A percentile compares a stretch with the other conserved stretches of the same genome.
Conservation (phyloP, 768 basidiomycete genomes). For the Pleurotus djamor region DNA sequence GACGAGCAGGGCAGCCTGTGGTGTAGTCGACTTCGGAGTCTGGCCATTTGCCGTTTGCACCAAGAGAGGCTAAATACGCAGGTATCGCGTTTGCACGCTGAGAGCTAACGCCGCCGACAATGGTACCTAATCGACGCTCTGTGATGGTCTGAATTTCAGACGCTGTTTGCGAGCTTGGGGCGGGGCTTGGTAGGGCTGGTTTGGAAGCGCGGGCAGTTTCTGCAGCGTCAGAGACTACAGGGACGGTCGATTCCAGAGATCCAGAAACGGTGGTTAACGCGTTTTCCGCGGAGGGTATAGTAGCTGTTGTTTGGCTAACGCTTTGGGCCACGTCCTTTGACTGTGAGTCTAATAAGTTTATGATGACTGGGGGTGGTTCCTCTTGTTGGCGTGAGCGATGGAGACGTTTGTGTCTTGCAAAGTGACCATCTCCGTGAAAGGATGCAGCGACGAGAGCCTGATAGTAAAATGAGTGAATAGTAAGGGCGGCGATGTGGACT, state of each 20-base stretch:
- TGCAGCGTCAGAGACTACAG: too few relatives aligned
- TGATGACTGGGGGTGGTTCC: too few relatives aligned
- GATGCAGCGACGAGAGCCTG: not conserved
- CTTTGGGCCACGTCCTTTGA: too few relatives aligned
- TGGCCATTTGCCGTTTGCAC: conserved; percentile 52
- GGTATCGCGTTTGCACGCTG: conserved; percentile 28
- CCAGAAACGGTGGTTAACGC: too few relatives aligned
- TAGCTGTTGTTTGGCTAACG: too few relatives aligned
- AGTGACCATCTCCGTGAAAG: not conserved
- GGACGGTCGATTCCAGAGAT: too few relatives aligned
- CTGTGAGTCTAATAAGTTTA: too few relatives aligned
- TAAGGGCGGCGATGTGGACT: not conserved
- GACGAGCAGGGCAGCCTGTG: conserved; percentile 56
- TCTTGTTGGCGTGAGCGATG: not conserved
- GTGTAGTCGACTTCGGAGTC: conserved; percentile 57
- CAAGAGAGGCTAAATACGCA: conserved; percentile 45
- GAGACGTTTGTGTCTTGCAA: not conserved
- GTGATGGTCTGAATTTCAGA: conserved; percentile 28
- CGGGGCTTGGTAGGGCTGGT: too few relatives aligned
- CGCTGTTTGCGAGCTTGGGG: conserved; percentile 5
- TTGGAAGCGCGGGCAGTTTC: too few relatives aligned
- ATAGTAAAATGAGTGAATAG: not conserved
- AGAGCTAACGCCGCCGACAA: conserved; percentile 34
- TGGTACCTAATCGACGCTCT: conserved; percentile 36
- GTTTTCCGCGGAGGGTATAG: too few relatives aligned